Conservation (phyloP, 2,329 filamentous ascomycete species). For the Pyrenochaeta sp. region DNA sequence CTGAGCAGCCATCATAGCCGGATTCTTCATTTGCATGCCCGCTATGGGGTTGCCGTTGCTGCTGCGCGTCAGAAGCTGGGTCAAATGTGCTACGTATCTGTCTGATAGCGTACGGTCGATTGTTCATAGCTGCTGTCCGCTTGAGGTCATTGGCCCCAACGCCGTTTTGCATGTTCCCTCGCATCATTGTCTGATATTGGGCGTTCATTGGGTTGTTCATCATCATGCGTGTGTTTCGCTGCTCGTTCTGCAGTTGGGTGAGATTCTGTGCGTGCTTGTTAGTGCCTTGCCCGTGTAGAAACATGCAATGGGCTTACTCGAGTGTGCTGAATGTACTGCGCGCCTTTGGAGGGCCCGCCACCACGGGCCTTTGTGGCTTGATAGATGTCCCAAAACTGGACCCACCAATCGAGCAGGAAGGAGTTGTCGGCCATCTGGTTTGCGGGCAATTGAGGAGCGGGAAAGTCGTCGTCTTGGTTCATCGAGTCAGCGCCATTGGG, state of each 20-base stretch:
- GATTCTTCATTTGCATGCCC: slow-evolving; percentile 66
- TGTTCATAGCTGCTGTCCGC: slow-evolving; percentile 81
- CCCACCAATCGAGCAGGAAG: slow-evolving; percentile 98
- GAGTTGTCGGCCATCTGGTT: slow-evolving; percentile 72
- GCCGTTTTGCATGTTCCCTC: slow-evolving; percentile 66
- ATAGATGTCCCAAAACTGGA: slow-evolving; percentile 96
- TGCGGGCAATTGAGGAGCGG: slow-evolving; percentile 72
- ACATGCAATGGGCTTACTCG: slow-evolving; percentile 69
- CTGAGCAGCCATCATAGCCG: slow-evolving; percentile 70
- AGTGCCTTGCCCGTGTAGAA: slow-evolving; percentile 7
- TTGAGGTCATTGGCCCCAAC: slow-evolving; percentile 71
- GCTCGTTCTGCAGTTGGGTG: slow-evolving; percentile 75
- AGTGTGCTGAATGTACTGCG: slow-evolving; percentile 81
- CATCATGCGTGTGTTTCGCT: slow-evolving; percentile 73
- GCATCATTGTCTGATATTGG: slow-evolving; percentile 70
- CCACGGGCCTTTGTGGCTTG: slow-evolving; percentile 73
- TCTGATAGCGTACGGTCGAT: slow-evolving; percentile 68
- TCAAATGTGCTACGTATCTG: neutral
- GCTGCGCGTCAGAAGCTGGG: slow-evolving; percentile 18
- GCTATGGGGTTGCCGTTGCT: slow-evolving; percentile 61
- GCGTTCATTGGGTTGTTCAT: slow-evolving; percentile 65
- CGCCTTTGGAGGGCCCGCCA: slow-evolving; percentile 52
- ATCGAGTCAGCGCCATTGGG: slow-evolving; percentile 74
- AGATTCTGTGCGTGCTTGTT: slow-evolving; percentile 62
- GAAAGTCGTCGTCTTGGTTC: slow-evolving; percentile 88